Evolutionary conservation across 805 yeast genomes (phyloP).

Genomic region (Teunomyces pallodes): DNA sequence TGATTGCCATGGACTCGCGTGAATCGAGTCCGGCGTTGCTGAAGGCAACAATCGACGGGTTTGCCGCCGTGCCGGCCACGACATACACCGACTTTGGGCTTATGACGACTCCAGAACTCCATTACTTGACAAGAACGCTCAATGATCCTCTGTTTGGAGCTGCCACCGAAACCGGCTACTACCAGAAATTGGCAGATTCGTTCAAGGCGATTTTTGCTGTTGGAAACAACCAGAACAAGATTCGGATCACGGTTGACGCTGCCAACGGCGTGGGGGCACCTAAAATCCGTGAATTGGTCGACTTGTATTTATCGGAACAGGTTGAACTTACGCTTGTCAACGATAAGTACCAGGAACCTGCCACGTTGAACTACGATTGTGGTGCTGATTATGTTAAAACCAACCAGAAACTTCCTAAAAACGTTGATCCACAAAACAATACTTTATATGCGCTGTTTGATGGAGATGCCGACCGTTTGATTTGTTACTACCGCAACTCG

Average conservation of each 20-base stretch:
- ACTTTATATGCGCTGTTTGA: constrained; percentile 80
- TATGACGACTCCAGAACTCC: constrained; percentile 92
- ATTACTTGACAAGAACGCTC: constrained; percentile 71
- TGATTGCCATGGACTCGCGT: constrained; percentile 86
- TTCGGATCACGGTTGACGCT: constrained; percentile 70
- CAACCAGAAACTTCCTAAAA: constrained; percentile 71
- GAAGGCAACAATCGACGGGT: constrained; percentile 59
- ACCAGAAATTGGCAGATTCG: constrained; percentile 55
- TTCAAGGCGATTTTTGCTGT: constrained; percentile 42
- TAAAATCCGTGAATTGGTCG: constrained; percentile 51
- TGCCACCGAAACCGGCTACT: constrained; percentile 68
- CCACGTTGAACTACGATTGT: constrained; percentile 67
- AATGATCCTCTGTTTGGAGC: constrained; percentile 67
- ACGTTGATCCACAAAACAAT: constrained; percentile 44
- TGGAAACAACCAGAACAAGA: constrained; percentile 17
- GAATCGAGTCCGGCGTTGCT: constrained; percentile 72
- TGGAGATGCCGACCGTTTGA: constrained; percentile 96
- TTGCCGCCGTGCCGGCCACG: constrained; percentile 46
- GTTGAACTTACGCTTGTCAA: constrained; percentile 51
- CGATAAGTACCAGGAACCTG: constrained; percentile 51
- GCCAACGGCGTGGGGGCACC: constrained; percentile 98
- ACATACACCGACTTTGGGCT: constrained; percentile 56
- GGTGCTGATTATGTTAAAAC: constrained; percentile 98
- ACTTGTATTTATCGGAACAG: constrained; percentile 35
- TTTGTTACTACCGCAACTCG: constrained; percentile 61